Conservation (phyloP, 495 filamentous ascomycete genomes). For the Penicillium roqueforti region DNA sequence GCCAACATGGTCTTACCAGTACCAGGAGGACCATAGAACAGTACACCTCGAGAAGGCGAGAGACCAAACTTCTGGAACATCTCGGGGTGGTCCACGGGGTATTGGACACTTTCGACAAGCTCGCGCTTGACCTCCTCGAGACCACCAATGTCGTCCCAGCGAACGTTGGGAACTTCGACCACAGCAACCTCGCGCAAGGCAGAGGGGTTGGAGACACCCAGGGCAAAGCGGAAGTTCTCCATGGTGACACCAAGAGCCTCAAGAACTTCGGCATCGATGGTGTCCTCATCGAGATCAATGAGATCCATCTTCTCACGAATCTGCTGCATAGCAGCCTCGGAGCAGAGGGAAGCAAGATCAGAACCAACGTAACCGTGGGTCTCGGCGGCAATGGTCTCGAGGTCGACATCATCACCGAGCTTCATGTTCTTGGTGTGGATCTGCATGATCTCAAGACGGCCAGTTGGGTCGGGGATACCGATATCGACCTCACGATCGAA, state of each 20-base stretch:
- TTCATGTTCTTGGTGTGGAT: slow-evolving; percentile 99
- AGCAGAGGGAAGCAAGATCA: slow-evolving; percentile 97
- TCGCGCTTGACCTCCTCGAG: slow-evolving; percentile 98
- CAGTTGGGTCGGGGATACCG: slow-evolving; percentile 95
- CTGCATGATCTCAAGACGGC: slow-evolving; percentile 95
- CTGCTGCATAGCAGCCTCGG: slow-evolving; percentile 99
- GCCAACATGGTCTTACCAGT: slow-evolving; percentile 99
- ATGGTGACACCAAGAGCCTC: slow-evolving; percentile 98
- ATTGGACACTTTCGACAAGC: slow-evolving; percentile 98
- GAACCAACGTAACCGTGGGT: slow-evolving; percentile 99
- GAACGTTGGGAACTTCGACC: slow-evolving; percentile 97
- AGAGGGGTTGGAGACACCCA: slow-evolving; percentile 97
- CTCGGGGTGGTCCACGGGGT: slow-evolving; percentile 98
- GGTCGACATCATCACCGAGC: slow-evolving; percentile 91
- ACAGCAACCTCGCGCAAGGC: slow-evolving; percentile 98
- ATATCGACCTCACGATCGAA: slow-evolving; percentile 99
- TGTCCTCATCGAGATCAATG: slow-evolving; percentile 98
- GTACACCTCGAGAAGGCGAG: slow-evolving; percentile 94
- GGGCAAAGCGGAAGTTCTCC: slow-evolving; percentile 99
- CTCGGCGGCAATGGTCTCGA: slow-evolving; percentile 94
- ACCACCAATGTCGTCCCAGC: slow-evolving; percentile 99
- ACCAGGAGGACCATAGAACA: slow-evolving; percentile 98
- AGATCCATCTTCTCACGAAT: slow-evolving; percentile 99
- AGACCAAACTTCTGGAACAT: slow-evolving; percentile 99
- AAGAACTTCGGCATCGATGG: slow-evolving; percentile 96